Base-by-base conservation (phyloP, 1,284 basidiomycete genomes). In the Tilletia indica region DNA sequence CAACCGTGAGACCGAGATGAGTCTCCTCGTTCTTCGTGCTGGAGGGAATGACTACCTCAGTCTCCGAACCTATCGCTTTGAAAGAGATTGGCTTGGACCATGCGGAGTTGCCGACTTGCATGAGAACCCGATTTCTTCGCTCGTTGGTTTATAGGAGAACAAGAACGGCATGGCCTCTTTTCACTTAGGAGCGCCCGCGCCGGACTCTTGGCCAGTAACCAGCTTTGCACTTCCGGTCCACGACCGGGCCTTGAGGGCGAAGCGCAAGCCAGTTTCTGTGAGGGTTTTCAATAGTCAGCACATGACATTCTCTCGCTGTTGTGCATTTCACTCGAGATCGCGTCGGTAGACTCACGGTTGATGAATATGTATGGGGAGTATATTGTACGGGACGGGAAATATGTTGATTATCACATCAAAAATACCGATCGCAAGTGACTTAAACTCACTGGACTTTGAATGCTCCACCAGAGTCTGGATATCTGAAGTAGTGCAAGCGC, bases 401-500 rank as follows among this genome's bases (percentile, higher is more conserved):
- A 14, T 45, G 6, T 14, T 9, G 42, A 45, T 14, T 45, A 14
- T 45, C 42, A 1, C 42, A 45, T 9, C 42, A 45, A 45, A 45
- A 9, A 45, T 31, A 31, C 25, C 25, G 25, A 31, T 0, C 25
- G 25, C 25, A 31, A 2, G 25, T 31, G 42, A 8, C 42, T 45
- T 45, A 14, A 9, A 45, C 42, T 45, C 42, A 45, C 85, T 99
- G 96, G 0, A 98, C 93, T 85, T 93, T 96, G 88, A 97, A 97
- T 1, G 96, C 94, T n/a, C 97, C 95, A 2, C 96, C 97, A 12
- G 94, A 93, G 73, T 97, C 90, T 2, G 93, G 90, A 85, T 93
- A 93, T 61, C 79, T 78, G 73, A 76, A 72, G 83, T 97, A 99
- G 84, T 97, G 93, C 45, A 99, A 86, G 74, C 88, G 90, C 69